Evolutionary conservation across 1,139 yeast species (phyloP), one percentile per base, ranked within the genome.

Genomic region (Zygosaccharomyces sapae): DNA sequence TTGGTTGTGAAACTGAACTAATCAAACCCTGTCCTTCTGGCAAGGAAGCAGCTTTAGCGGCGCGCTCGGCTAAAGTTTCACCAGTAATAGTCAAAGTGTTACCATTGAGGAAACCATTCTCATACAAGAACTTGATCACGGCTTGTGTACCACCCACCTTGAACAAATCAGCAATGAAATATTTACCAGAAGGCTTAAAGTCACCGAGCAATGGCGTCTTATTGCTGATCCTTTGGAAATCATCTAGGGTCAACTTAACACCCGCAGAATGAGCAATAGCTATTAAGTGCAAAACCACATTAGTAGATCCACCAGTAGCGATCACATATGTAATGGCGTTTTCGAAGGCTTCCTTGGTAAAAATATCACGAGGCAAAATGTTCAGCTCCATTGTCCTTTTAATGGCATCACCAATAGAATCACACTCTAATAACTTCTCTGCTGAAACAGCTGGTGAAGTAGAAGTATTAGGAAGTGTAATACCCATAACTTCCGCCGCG

Each of bases 231-330:
- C 83, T 77, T 74, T 92, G 98, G 94, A 90, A 90, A 71, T 92
- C 98, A 63, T 89, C 96, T 50, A 92, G 82, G 30, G 96, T 86
- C 54, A 92, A 74, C 57, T 86, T 81, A 54, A 92, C 84, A 58
- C 81, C 96, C 51, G 86, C 92, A 41, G 95, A 78, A 60, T 87
- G 88, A 12, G 98, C 97, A 70, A 92, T 81, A 48, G 98, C 98
- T 59, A 90, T 81, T 70, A 92, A 70, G 67, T 92, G 98, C 61
- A 92, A 76, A 43, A 92, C 97, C 27, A 97, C 96, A 67, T 92
- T 92, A 50, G 98, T 92, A 30, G 97, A 92, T 52, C 98, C 98
- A 70, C 98, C 98, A 51, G 96, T 86, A 51, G 96, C 95, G 65
- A 92, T 86, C 58, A 86, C 83, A 65, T 92, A 90, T 45, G 94